phyloP scores from a whole-genome alignment of 2,329 filamentous ascomycete species.

The Curvularia sp. region DNA sequence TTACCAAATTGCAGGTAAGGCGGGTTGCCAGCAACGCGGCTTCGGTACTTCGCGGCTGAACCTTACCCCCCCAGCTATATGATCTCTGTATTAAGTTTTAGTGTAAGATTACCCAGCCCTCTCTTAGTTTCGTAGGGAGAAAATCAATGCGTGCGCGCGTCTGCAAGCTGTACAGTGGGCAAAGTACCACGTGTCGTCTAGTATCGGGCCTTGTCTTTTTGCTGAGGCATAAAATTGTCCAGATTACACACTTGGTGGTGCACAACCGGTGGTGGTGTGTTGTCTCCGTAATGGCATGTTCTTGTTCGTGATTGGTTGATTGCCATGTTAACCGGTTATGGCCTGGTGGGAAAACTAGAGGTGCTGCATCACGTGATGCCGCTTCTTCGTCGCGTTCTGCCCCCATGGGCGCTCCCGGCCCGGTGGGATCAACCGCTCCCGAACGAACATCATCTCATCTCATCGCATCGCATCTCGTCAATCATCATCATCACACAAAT shows the following conservation, averaged over 20 bases:
- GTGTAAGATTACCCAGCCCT: constrained; percentile 4
- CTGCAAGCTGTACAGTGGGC: background rate
- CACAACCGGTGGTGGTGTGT: constrained; percentile 5
- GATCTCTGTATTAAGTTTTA: constrained; percentile 17
- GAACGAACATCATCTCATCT: constrained; percentile 6
- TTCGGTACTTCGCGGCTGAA: constrained; percentile 14
- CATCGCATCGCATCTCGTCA: constrained; percentile 6
- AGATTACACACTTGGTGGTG: background rate
- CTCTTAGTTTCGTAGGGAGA: background rate
- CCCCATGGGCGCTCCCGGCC: background rate
- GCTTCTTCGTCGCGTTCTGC: background rate
- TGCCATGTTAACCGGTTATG: constrained; percentile 24
- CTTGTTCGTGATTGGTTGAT: background rate
- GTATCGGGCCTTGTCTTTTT: background rate
- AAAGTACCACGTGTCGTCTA: background rate
- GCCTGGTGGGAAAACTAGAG: constrained; percentile 25
- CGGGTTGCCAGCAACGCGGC: constrained; percentile 16
- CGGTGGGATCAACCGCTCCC: constrained; percentile 4
- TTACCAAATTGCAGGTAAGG: constrained; percentile 23
- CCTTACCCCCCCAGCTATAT: constrained; percentile 21
- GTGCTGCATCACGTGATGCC: constrained; percentile 23
- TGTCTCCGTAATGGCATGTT: background rate
- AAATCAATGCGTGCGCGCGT: background rate
- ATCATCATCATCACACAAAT: constrained; percentile 6
- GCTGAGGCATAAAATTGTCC: background rate